A percentile compares a stretch with the other conserved stretches of the same genome.
These are phyloP conservation scores for Suillus plorans DNA, from an alignment of 768 basidiomycete genomes.

Conservation along the genomic window DNA sequence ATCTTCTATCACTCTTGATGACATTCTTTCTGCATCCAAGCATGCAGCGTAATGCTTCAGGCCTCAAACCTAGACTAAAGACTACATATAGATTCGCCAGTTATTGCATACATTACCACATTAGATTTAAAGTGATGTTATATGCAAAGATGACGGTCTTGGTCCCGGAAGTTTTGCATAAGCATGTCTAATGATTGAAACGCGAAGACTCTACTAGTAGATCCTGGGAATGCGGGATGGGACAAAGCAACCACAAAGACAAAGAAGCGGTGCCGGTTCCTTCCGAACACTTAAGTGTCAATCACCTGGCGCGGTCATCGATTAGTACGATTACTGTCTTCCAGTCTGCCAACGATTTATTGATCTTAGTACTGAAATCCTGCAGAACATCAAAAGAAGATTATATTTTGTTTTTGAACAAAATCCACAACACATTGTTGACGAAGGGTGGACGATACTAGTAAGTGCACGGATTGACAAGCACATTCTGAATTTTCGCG, in stretches of 20 bases:
- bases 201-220: too few relatives aligned
- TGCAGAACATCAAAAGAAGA: background rate
- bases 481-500: too few relatives aligned
- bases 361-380: background rate
- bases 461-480: background rate
- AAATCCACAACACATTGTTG: too few relatives aligned
- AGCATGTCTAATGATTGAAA: too few relatives aligned
- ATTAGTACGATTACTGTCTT: background rate
- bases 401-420: background rate
- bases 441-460: background rate
- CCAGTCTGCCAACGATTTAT: too few relatives aligned
- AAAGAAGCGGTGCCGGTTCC: too few relatives aligned
- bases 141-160: background rate
- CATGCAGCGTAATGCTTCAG: conserved; percentile 4
- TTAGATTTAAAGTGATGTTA: background rate
- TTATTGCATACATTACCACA: background rate
- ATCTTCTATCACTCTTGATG: conserved; percentile 72
- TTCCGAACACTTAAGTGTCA: too few relatives aligned
- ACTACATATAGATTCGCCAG: background rate
- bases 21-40: conserved; percentile 48
- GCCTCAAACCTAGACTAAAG: background rate
- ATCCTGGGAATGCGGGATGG: too few relatives aligned
- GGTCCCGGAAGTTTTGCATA: too few relatives aligned
- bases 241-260: too few relatives aligned
- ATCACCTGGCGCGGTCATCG: too few relatives aligned